These are phyloP conservation scores for Mycena vulgaris DNA, from an alignment of 768 basidiomycete species.

Conservation along the genomic window DNA sequence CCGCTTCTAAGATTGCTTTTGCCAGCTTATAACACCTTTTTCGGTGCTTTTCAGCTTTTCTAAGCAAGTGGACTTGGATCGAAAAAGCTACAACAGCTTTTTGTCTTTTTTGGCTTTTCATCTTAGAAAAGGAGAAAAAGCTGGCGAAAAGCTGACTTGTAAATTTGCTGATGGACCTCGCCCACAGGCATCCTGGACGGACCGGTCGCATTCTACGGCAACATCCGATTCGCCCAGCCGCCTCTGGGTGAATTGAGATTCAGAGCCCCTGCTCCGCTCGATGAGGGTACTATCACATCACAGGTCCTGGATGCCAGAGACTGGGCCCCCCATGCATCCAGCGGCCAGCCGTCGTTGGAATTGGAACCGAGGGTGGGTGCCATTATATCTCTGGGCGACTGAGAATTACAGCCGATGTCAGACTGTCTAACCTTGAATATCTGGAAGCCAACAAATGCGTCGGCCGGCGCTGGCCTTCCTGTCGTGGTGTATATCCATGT, in stretches of 20 bases:
- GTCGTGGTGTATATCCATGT: slow-evolving; percentile 63
- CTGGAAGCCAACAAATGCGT: slow-evolving; percentile 58
- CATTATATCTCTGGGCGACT: not conserved
- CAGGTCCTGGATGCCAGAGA: slow-evolving; percentile 58
- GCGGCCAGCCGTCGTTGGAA: slow-evolving; percentile 60
- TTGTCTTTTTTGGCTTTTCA: no score
- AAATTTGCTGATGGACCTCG: no score
- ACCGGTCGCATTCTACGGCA: slow-evolving; percentile 60
- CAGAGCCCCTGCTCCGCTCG: slow-evolving; percentile 53
- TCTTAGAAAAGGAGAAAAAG: no score
- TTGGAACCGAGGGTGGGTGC: slow-evolving; percentile 59
- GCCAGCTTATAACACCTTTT: no score
- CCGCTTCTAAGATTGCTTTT: no score
- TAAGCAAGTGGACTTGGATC: no score
- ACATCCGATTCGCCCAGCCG: slow-evolving; percentile 59
- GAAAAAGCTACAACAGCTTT: no score
- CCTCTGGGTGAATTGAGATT: slow-evolving; percentile 59
- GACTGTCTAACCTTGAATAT: slow-evolving; percentile 60
- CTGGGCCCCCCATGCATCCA: slow-evolving; percentile 64
- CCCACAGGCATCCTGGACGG: slow-evolving; percentile 52
- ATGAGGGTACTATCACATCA: slow-evolving; percentile 46
- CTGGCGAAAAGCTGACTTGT: no score
- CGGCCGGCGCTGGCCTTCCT: slow-evolving; percentile 53
- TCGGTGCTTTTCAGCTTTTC: no score
- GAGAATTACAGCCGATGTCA: slow-evolving; percentile 14